phyloP scores from a whole-genome alignment of 257 asterid genomes.

The Perilla frutescens region DNA sequence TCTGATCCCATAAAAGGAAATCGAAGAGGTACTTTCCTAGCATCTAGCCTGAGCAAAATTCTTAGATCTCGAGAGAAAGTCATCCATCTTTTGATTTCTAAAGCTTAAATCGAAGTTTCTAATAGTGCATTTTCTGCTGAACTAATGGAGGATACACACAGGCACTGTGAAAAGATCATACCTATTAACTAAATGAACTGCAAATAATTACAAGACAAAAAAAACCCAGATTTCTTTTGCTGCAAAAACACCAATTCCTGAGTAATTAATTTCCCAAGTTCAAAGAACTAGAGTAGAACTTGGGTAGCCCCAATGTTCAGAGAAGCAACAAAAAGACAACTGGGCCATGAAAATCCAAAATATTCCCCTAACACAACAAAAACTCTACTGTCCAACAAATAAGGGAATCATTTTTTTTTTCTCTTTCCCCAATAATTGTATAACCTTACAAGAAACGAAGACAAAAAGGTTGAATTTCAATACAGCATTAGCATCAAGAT shows the following conservation, averaged over 20 bases:
- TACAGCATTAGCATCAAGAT: constrained; percentile 26
- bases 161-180: background rate
- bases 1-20: constrained; percentile 6
- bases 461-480: background rate
- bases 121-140: background rate
- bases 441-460: constrained; percentile 1
- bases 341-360: background rate
- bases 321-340: constrained; percentile 21
- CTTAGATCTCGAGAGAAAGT: background rate
- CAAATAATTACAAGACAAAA: background rate
- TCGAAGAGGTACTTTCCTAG: background rate
- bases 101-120: background rate
- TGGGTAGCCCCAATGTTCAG: constrained; percentile 9
- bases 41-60: background rate
- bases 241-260: constrained; percentile 13
- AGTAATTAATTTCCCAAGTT: background rate
- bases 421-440: constrained; percentile 1
- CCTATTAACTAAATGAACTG: background rate
- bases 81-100: background rate
- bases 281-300: background rate
- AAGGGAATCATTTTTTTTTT: constrained; percentile 13
- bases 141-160: background rate
- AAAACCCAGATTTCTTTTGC: background rate
- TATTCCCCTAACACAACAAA: background rate
- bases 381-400: constrained; percentile 26